phyloP scores from a whole-genome alignment of 257 asterid species.

The Rhazya stricta region DNA sequence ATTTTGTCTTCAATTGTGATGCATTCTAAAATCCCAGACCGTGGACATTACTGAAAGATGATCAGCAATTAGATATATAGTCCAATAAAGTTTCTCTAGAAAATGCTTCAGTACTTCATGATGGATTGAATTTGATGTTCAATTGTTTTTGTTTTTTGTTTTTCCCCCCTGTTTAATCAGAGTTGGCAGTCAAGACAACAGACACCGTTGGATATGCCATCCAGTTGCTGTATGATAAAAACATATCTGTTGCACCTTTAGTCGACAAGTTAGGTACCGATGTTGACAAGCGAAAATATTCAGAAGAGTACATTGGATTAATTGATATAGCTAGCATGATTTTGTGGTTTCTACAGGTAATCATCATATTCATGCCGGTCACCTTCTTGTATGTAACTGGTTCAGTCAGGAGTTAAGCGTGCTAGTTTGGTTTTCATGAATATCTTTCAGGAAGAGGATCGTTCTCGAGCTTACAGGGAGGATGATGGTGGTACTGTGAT shows the following conservation, averaged over 20 bases:
- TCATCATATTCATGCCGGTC: not conserved
- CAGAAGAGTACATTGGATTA: conserved; percentile 13
- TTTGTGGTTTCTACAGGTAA: conserved; percentile 23
- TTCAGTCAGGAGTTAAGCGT: not conserved
- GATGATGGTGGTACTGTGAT: not conserved
- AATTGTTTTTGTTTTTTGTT: not conserved
- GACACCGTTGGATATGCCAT: conserved; percentile 12
- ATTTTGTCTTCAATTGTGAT: no score
- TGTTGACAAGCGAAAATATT: not conserved
- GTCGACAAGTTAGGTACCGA: not conserved
- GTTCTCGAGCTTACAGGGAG: not conserved
- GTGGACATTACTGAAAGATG: no score
- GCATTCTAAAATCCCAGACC: no score
- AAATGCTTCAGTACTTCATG: not conserved
- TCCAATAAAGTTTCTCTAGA: no score
- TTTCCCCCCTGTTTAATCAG: not conserved
- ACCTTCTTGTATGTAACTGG: not conserved
- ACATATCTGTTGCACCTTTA: conserved; percentile 6
- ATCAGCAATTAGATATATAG: no score
- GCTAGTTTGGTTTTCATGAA: not conserved
- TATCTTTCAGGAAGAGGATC: conserved; percentile 12
- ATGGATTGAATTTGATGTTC: not conserved
- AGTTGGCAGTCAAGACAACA: conserved; percentile 16
- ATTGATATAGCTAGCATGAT: conserved; percentile 10
- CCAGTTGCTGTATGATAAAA: conserved; percentile 10